Percentiles rank a stretch among this genome's conserved stretches.
Evolutionary conservation across 805 yeast species (phyloP).

Genomic region (Ogataea siamensis): DNA sequence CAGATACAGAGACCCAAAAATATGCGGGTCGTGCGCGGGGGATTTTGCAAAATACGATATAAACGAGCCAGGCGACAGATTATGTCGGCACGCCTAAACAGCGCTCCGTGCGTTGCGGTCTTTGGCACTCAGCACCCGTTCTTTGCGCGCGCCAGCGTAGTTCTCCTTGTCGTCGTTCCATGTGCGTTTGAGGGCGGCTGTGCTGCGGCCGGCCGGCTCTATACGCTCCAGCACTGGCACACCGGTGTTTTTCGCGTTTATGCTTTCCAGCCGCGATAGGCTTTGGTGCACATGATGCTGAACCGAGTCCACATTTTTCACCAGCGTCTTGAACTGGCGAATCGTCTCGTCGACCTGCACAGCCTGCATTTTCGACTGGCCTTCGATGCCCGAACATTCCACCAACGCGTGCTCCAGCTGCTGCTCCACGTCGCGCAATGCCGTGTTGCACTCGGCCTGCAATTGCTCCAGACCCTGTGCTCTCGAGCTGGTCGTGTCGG

Average conservation of each 20-base stretch:
- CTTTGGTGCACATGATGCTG: neutral
- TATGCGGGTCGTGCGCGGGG: slow-evolving; percentile 6
- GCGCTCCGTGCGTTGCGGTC: neutral
- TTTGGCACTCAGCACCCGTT: neutral
- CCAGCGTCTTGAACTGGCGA: neutral
- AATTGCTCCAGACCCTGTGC: neutral
- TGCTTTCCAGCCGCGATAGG: neutral
- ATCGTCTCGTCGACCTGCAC: neutral
- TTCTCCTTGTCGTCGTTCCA: slow-evolving; percentile 8
- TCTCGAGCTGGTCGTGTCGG: neutral
- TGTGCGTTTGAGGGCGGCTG: neutral
- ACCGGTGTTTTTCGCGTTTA: too few species aligned
- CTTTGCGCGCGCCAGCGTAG: slow-evolving; percentile 2
- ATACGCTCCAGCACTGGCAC: too few species aligned
- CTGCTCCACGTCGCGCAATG: neutral
- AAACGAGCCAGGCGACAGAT: slow-evolving; percentile 3
- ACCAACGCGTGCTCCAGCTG: neutral
- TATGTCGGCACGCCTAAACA: neutral
- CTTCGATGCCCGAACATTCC: neutral
- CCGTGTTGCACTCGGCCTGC: neutral
- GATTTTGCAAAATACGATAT: slow-evolving; percentile 4
- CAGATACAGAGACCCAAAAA: neutral
- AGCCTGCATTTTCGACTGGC: neutral
- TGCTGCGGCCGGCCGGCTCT: neutral
- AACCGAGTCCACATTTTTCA: neutral